These are phyloP conservation scores for Diaporthe sp. DNA, from an alignment of 2,329 filamentous ascomycete species.

Conservation along the genomic window DNA sequence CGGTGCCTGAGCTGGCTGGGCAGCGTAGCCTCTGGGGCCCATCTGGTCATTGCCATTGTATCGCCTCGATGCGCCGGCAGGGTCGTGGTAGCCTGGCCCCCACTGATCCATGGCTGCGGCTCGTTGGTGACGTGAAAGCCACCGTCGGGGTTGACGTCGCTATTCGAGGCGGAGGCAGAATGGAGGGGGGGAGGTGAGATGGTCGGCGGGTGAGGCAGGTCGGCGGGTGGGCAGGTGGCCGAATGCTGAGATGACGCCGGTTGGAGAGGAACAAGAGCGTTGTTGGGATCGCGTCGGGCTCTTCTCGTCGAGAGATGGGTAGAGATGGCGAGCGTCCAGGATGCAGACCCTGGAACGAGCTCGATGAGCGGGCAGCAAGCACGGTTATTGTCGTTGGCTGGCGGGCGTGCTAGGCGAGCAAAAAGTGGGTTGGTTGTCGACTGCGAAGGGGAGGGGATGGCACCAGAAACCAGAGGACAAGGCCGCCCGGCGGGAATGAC, in stretches of 20 bases:
- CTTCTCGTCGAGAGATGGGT: slow-evolving; percentile 27
- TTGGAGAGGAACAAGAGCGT: slow-evolving; percentile 21
- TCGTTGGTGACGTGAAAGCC: slow-evolving; percentile 40
- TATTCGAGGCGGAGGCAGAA: slow-evolving; percentile 5
- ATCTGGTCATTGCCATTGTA: slow-evolving; percentile 66
- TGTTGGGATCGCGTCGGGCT: slow-evolving; percentile 19
- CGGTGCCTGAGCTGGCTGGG: slow-evolving; percentile 47
- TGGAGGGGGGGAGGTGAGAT: not conserved
- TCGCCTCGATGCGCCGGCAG: slow-evolving; percentile 73
- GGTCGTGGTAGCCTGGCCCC: slow-evolving; percentile 75
- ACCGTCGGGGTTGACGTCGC: slow-evolving; percentile 39
- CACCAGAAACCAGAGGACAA: slow-evolving; percentile 32
- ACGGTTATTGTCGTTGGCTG: slow-evolving; percentile 37
- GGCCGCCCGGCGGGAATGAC: slow-evolving; percentile 28
- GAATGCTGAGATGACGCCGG: slow-evolving; percentile 3
- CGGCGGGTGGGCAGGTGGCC: slow-evolving; percentile 18
- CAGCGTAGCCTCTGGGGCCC: slow-evolving; percentile 44
- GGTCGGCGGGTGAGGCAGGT: slow-evolving; percentile 15
- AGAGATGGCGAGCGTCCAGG: slow-evolving; percentile 35
- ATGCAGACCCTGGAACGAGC: slow-evolving; percentile 36
- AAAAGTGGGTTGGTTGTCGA: slow-evolving; percentile 40
- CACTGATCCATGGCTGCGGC: slow-evolving; percentile 69
- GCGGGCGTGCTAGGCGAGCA: slow-evolving; percentile 36
- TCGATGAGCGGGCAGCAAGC: slow-evolving; percentile 38
- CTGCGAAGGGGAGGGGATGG: slow-evolving; percentile 33